Conservation (phyloP, 1,284 basidiomycete species). For the Boletus albobrunnescens region DNA sequence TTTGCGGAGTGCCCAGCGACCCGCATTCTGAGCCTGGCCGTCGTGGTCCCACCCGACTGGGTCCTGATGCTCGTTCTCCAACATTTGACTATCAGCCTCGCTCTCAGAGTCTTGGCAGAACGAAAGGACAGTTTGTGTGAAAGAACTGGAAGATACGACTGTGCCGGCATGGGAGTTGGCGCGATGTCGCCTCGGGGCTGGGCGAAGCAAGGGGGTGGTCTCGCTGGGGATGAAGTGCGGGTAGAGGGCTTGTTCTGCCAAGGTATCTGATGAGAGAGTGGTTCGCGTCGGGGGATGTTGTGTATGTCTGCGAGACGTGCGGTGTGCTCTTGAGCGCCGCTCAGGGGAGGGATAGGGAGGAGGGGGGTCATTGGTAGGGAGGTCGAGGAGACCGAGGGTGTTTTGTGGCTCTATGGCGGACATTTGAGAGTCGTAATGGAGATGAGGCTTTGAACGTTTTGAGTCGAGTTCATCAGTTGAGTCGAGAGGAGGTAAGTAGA, state of each 20-base stretch:
- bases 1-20: conserved; percentile 27
- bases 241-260: conserved; percentile 11
- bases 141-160: conserved; percentile 43
- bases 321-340: conserved; percentile 40
- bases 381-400: conserved; percentile 17
- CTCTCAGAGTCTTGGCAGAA: conserved; percentile 50
- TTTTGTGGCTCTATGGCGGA: conserved; percentile 12
- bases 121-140: conserved; percentile 63
- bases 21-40: conserved; percentile 9
- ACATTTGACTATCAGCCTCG: conserved; percentile 39
- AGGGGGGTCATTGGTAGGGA: conserved; percentile 47
- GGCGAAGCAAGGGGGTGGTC: conserved; percentile 41
- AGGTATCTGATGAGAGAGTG: conserved; percentile 35
- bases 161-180: conserved; percentile 57
- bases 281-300: conserved; percentile 31
- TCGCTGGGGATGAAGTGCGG: conserved; percentile 30
- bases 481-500: too few species aligned
- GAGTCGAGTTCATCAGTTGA: too few species aligned
- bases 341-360: conserved; percentile 62
- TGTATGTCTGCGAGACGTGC: conserved; percentile 31
- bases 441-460: not conserved
- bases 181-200: conserved; percentile 37
- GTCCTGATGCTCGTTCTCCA: conserved; percentile 16
- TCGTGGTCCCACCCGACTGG: conserved; percentile 1
- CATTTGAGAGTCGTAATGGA: conserved; percentile 3